These are phyloP conservation scores for Torulaspora globosa DNA, from an alignment of 1,139 yeast species.

Conservation along the genomic window DNA sequence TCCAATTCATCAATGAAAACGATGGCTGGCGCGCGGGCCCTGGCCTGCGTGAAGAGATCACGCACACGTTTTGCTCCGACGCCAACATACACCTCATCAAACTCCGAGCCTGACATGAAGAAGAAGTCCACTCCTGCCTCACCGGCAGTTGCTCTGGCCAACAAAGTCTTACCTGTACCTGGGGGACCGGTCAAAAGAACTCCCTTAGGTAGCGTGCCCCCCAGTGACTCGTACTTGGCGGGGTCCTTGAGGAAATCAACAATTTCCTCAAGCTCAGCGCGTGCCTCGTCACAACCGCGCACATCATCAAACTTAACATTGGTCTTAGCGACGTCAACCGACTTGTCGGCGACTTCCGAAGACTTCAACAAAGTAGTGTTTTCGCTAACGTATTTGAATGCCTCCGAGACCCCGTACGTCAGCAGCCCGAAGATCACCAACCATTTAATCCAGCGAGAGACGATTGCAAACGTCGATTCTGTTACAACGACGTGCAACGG, in stretches of 20 bases:
- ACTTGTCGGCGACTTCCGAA: slow-evolving; percentile 67
- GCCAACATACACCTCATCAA: slow-evolving; percentile 96
- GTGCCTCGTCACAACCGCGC: slow-evolving; percentile 97
- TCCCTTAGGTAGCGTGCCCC: slow-evolving; percentile 97
- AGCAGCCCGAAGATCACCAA: slow-evolving; percentile 70
- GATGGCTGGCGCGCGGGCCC: slow-evolving; percentile 95
- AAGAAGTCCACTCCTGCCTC: slow-evolving; percentile 99
- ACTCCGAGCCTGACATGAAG: slow-evolving; percentile 97
- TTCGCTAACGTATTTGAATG: slow-evolving; percentile 75
- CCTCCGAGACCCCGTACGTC: slow-evolving; percentile 70
- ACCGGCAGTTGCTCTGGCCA: slow-evolving; percentile 98
- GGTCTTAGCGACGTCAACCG: slow-evolving; percentile 79
- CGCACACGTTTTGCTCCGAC: slow-evolving; percentile 98
- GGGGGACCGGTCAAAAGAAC: slow-evolving; percentile 97
- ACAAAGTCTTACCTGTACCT: slow-evolving; percentile 96
- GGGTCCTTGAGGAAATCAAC: slow-evolving; percentile 97
- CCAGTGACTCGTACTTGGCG: slow-evolving; percentile 88
- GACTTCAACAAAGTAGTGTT: slow-evolving; percentile 80
- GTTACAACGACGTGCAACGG: slow-evolving; percentile 91
- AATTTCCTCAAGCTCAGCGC: slow-evolving; percentile 93
- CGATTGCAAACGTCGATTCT: slow-evolving; percentile 70
- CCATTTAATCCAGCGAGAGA: slow-evolving; percentile 90
- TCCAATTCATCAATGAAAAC: slow-evolving; percentile 95
- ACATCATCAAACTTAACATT: slow-evolving; percentile 90
- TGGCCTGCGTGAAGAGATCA: slow-evolving; percentile 86